A percentile compares a stretch with the other conserved stretches of the same genome.
These are phyloP conservation scores for Alternaria sp. DNA, from an alignment of 2,329 filamentous ascomycete genomes.

Conservation along the genomic window DNA sequence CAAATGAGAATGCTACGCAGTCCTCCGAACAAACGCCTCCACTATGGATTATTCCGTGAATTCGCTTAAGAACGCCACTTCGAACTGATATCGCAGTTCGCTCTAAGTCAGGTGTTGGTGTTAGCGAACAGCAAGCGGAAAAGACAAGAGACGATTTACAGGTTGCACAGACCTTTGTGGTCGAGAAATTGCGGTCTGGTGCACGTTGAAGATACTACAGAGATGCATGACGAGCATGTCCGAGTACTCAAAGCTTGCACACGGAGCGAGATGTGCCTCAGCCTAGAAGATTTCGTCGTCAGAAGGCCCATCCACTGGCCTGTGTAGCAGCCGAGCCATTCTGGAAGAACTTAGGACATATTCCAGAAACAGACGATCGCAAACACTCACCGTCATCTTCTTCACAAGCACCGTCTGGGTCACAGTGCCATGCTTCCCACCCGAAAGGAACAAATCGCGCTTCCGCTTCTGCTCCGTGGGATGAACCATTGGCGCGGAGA, in stretches of 20 bases:
- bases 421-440: constrained; percentile 16
- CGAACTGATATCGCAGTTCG: not conserved
- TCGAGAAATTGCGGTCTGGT: constrained; percentile 2
- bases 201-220: constrained; percentile 1
- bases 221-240: constrained; percentile 2
- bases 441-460: not conserved
- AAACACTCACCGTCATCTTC: constrained; percentile 35
- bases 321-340: constrained; percentile 6
- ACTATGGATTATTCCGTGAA: no score
- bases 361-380: constrained; percentile 37
- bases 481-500: not conserved
- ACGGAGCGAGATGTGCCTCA: not conserved
- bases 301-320: not conserved
- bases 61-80: not conserved
- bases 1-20: not conserved
- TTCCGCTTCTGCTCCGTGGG: not conserved
- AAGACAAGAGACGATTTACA: not conserved
- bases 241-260: not conserved
- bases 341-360: constrained; percentile 22
- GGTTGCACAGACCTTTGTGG: not conserved
- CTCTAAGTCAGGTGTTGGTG: not conserved
- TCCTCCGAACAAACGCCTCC: not conserved
- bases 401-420: constrained; percentile 35
- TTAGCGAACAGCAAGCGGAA: not conserved
- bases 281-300: not conserved